Conservation (phyloP, 2,329 filamentous ascomycete genomes). For the Clarireedia paspali region DNA sequence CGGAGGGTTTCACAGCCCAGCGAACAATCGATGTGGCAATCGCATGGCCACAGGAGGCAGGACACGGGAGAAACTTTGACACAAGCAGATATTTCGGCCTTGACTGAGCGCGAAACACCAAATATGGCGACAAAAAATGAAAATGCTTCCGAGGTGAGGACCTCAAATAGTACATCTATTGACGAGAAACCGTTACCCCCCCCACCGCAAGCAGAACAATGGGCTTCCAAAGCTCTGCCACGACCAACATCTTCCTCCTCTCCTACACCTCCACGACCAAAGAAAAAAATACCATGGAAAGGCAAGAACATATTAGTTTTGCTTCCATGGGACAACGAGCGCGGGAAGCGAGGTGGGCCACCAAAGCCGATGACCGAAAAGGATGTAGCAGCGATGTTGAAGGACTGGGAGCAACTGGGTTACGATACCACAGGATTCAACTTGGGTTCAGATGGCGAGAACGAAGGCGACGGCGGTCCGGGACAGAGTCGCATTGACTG, state of each 20-base stretch:
- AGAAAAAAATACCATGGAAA: constrained; percentile 68
- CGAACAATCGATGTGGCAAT: constrained; percentile 13
- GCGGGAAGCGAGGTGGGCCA: constrained; percentile 48
- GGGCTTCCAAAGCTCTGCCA: constrained; percentile 12
- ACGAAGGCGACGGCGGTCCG: constrained; percentile 16
- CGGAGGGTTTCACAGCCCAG: constrained; percentile 23
- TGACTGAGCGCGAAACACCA: constrained; percentile 5
- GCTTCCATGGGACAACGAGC: constrained; percentile 59
- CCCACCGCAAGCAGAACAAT: constrained; percentile 19
- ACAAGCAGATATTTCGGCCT: constrained; percentile 24
- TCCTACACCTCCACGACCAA: constrained; percentile 45
- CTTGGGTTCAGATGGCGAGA: constrained; percentile 37
- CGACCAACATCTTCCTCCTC: constrained; percentile 26
- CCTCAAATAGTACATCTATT: constrained; percentile 16
- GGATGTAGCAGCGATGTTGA: constrained; percentile 54
- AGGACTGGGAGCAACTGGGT: constrained; percentile 60
- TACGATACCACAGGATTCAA: constrained; percentile 65
- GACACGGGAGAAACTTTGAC: constrained; percentile 28
- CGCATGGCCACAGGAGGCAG: constrained; percentile 26
- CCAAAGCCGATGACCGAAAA: constrained; percentile 46
- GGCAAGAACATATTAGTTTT: constrained; percentile 67
- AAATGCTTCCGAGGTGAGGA: constrained; percentile 16
- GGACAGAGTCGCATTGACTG: constrained; percentile 60
- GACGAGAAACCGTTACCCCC: constrained; percentile 35
- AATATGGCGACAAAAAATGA: constrained; percentile 21